phyloP scores from a whole-genome alignment of 495 filamentous ascomycete species.

The Penicillium soppii region DNA sequence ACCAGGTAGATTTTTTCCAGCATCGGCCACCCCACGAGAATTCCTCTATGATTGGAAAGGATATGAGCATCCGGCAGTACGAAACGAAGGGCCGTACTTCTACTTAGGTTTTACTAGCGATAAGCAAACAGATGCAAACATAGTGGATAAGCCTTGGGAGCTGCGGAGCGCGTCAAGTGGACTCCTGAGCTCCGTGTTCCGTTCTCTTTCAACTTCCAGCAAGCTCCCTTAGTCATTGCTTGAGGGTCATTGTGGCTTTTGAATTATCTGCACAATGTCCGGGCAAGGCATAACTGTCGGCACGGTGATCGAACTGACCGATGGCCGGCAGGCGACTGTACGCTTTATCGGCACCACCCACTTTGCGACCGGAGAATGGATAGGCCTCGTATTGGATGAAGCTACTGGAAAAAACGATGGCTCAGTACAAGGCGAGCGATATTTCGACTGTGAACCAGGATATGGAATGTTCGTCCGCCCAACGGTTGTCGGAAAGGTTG shows the following conservation, averaged over 20 bases:
- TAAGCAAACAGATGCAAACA: too few relatives aligned
- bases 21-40: too few relatives aligned
- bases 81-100: too few relatives aligned
- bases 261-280: slow-evolving; percentile 29
- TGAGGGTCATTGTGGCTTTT: slow-evolving; percentile 15
- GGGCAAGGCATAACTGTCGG: slow-evolving; percentile 41
- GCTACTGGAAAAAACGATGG: slow-evolving; percentile 94
- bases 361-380: slow-evolving; percentile 82
- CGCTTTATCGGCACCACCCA: slow-evolving; percentile 77
- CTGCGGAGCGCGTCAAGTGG: slow-evolving; percentile 18
- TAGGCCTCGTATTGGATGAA: slow-evolving; percentile 85
- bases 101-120: too few relatives aligned
- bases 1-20: too few relatives aligned
- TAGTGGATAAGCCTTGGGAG: too few relatives aligned
- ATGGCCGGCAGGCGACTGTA: slow-evolving; percentile 74
- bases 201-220: slow-evolving; percentile 18
- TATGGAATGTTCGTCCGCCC: slow-evolving; percentile 89
- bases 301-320: slow-evolving; percentile 65
- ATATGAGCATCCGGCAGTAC: too few relatives aligned
- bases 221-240: slow-evolving; percentile 9
- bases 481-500: slow-evolving; percentile 52
- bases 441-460: slow-evolving; percentile 79
- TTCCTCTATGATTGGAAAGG: too few relatives aligned
- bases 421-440: slow-evolving; percentile 80
- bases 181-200: slow-evolving; percentile 17